Conservation (phyloP, 176 grass and related monocot species). For the Rhipidocladum racemiflorum region DNA sequence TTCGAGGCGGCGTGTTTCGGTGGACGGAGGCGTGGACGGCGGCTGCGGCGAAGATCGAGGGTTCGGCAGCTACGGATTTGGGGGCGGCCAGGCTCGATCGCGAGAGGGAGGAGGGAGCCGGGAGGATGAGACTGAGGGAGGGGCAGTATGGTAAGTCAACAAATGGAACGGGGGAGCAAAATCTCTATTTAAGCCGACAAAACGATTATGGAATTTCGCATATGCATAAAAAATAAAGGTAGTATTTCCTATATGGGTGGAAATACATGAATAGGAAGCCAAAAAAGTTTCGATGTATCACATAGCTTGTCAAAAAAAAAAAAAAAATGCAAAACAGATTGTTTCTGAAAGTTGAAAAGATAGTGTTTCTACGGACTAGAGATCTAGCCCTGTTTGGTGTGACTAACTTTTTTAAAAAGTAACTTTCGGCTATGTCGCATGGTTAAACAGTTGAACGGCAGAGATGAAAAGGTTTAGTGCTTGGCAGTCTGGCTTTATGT, state of each 20-base stretch:
- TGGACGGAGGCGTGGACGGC: neutral
- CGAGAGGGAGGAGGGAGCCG: constrained; percentile 20
- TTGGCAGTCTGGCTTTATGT: too few species aligned
- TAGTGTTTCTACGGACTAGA: too few species aligned
- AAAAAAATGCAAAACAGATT: too few species aligned
- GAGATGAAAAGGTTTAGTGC: too few species aligned
- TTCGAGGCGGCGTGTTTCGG: neutral
- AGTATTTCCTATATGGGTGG: neutral
- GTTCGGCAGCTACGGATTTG: constrained; percentile 38
- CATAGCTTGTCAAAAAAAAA: neutral
- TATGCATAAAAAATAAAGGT: neutral
- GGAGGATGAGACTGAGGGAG: constrained; percentile 29
- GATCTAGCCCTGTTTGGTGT: too few species aligned
- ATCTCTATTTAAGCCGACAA: neutral
- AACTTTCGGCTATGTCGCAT: too few species aligned
- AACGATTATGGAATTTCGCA: neutral
- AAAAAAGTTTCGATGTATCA: neutral
- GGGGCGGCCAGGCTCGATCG: constrained; percentile 29
- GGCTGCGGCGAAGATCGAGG: constrained; percentile 27
- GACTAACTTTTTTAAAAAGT: too few species aligned
- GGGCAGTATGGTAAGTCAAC: constrained; percentile 43
- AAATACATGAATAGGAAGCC: neutral
- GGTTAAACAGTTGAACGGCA: too few species aligned
- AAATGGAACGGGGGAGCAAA: neutral
- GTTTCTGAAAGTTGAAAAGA: neutral